These are phyloP conservation scores for Plenodomus tracheiphilus DNA, from an alignment of 2,329 filamentous ascomycete species.

Conservation along the genomic window DNA sequence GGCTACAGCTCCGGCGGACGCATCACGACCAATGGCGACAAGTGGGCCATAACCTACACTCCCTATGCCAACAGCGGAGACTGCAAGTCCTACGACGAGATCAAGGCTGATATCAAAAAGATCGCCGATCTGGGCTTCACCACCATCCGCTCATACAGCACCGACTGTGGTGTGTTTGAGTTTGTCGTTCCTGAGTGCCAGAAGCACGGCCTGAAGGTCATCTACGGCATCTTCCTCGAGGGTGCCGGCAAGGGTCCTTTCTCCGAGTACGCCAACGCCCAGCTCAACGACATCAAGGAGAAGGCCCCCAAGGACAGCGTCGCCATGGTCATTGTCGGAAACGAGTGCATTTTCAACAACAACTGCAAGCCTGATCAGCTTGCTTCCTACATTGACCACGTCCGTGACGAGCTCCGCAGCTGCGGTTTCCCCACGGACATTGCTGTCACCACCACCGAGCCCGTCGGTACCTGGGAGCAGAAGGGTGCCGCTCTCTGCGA, in stretches of 20 bases:
- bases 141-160: conserved; percentile 81
- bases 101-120: conserved; percentile 47
- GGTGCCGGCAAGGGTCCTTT: conserved; percentile 49
- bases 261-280: conserved; percentile 64
- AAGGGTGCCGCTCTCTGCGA: conserved; percentile 67
- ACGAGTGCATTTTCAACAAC: conserved; percentile 83
- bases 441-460: conserved; percentile 78
- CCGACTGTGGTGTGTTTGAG: conserved; percentile 82
- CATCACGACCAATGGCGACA: conserved; percentile 48
- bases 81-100: conserved; percentile 48
- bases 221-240: conserved; percentile 86
- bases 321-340: conserved; percentile 81
- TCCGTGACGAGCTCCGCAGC: conserved; percentile 63
- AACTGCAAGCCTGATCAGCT: conserved; percentile 68
- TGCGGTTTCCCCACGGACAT: conserved; percentile 71
- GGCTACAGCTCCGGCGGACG: conserved; percentile 27
- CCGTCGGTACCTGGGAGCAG: conserved; percentile 74
- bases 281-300: conserved; percentile 73
- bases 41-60: conserved; percentile 56
- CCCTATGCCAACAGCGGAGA: conserved; percentile 49
- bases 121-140: conserved; percentile 59
- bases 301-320: conserved; percentile 73
- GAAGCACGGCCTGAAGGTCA: conserved; percentile 72
- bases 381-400: conserved; percentile 67
- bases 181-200: conserved; percentile 72